Base-by-base conservation (phyloP, 805 yeast species). In the Metschnikowia gelsemii region DNA sequence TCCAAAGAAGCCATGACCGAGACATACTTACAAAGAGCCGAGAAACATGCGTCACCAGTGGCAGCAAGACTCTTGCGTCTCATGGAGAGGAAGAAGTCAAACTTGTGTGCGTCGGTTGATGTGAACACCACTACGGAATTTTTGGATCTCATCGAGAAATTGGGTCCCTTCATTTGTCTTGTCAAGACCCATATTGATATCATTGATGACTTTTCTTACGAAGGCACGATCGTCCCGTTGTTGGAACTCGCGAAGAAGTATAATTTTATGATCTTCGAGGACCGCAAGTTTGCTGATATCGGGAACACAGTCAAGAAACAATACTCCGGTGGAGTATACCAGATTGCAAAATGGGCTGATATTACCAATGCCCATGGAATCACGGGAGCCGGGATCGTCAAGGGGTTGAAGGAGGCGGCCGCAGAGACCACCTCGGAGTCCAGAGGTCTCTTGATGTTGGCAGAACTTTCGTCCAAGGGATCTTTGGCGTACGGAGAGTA, bases 361-460 rank as follows among this genome's bases (percentile, higher is more conserved):
- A 89, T 93, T 52, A 91, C 98, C 25, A 93, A 93, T 63, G 98
- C 98, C 0, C 99, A 93, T 57, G 95, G 97, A 44, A 90, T 93
- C 23, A 91, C 98, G 2, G 99, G 99, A 17, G 81, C 84, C 0
- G 97, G 98, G 9, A 86, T 93, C 41, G 95, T 93, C 5, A 72
- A 78, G 32, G 99, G 99, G 0, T 74, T 93, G 53, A 84, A 83
- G 52, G 84, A 82, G 55, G 96, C 93, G 2, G 82, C 82, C 1
- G 79, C 79, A 50, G 83, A 84, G 46, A 76, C 87, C 8, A 77
- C 84, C 3, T 46, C 54, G 19, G 93, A 88, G 56, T 89, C 95
- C 50, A 73, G 98, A 54, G 99, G 97, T 2, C 74, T 93, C 45
- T 66, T 93, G 48, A 88, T 93, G 96, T 78, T 93, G 52, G 99